Evolutionary conservation across 2,329 filamentous ascomycete species (phyloP).

Genomic region (Talaromyces sp.): DNA sequence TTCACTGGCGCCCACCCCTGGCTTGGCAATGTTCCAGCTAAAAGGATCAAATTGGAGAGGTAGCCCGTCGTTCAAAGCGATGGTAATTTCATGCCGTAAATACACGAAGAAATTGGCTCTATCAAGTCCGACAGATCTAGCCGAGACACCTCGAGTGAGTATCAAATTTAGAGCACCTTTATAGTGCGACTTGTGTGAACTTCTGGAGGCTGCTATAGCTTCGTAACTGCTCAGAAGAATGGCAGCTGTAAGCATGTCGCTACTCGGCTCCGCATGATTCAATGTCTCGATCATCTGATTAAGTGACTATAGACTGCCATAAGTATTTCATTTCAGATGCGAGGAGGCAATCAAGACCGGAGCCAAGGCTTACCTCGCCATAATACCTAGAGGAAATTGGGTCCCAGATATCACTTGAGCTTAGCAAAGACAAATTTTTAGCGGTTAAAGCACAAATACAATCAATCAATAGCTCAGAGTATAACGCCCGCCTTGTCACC

Average conservation of each 20-base stretch:
- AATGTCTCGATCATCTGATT: neutral
- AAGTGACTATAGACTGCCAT: neutral
- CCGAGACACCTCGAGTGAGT: neutral
- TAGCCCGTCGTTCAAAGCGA: neutral
- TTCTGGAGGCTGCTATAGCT: neutral
- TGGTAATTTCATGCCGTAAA: neutral
- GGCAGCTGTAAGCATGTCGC: neutral
- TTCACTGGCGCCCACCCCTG: neutral
- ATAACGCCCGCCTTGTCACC: neutral
- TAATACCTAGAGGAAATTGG: neutral
- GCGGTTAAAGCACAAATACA: neutral
- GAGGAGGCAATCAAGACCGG: neutral
- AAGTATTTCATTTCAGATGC: neutral
- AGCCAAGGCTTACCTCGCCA: neutral
- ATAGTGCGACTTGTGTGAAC: neutral
- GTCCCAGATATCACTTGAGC: neutral
- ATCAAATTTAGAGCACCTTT: neutral
- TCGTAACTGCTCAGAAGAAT: neutral
- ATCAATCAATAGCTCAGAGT: neutral
- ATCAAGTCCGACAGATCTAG: neutral
- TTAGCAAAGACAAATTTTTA: neutral
- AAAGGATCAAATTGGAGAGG: neutral
- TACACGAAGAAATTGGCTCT: neutral
- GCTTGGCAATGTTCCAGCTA: neutral
- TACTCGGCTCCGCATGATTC: neutral